Percentiles rank a stretch among this genome's conserved stretches.
Conservation (phyloP, 2,329 filamentous ascomycete genomes). For the Daldinia sp. region DNA sequence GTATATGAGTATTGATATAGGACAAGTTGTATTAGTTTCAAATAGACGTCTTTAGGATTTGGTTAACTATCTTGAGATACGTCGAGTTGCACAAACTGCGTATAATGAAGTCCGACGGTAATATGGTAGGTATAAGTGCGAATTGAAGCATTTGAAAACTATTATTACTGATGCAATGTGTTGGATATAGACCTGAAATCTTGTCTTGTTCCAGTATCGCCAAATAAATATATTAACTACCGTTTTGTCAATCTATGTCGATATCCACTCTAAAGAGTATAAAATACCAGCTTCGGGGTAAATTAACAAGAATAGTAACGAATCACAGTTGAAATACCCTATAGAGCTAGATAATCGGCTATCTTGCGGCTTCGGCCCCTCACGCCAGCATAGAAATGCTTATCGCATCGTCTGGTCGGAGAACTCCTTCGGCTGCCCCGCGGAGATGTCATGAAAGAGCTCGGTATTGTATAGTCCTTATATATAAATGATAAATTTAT, state of each 20-base stretch:
- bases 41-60: too few species aligned
- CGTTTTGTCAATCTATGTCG: not conserved
- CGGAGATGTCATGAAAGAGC: constrained; percentile 13
- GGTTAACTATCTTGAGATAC: too few species aligned
- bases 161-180: not conserved
- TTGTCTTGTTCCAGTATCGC: not conserved
- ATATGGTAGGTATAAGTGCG: too few species aligned
- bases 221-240: not conserved
- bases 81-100: too few species aligned
- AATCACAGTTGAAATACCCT: constrained; percentile 1
- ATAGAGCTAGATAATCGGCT: constrained; percentile 8
- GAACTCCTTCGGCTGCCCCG: constrained; percentile 18
- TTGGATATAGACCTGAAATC: too few species aligned
- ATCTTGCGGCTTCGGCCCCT: constrained; percentile 24
- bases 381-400: constrained; percentile 16
- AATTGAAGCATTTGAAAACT: too few species aligned
- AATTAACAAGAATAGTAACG: constrained; percentile 5
- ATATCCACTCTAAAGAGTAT: not conserved
- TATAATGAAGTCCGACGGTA: not conserved
- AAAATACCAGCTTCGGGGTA: not conserved
- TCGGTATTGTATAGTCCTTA: not conserved
- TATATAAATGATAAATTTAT: not conserved
- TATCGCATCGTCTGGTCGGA: not conserved
- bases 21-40: too few species aligned
- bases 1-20: too few species aligned